These are phyloP conservation scores for Aristolochia fimbriata DNA, from an alignment of 164 flowering plant species.

Conservation along the genomic window DNA sequence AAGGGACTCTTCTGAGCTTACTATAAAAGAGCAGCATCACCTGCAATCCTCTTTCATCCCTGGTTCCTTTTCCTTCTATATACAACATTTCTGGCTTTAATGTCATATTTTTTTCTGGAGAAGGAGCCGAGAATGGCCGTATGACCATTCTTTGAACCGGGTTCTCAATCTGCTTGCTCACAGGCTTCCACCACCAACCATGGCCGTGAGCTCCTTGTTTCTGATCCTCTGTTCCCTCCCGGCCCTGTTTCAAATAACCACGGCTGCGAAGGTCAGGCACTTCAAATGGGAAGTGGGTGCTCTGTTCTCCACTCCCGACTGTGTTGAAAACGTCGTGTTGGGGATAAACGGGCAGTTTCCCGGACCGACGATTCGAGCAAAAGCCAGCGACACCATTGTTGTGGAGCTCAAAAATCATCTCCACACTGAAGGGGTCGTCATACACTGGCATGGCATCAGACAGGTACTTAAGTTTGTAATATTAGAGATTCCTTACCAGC, in stretches of 20 bases:
- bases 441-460: slow-evolving; percentile 95
- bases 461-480: too few relatives aligned
- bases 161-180: too few relatives aligned
- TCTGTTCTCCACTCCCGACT: slow-evolving; percentile 65
- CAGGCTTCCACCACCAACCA: background rate
- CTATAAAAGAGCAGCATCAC: too few relatives aligned
- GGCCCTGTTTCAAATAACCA: background rate
- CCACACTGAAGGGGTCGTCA: slow-evolving; percentile 72
- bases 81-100: too few relatives aligned
- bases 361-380: slow-evolving; percentile 75
- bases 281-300: slow-evolving; percentile 70
- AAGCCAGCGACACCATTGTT: slow-evolving; percentile 60
- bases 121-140: background rate
- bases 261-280: slow-evolving; percentile 29
- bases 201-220: slow-evolving; percentile 1
- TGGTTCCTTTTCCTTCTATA: background rate
- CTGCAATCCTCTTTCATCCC: too few relatives aligned
- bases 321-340: slow-evolving; percentile 49
- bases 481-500: background rate
- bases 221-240: slow-evolving; percentile 2
- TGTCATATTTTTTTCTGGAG: too few relatives aligned
- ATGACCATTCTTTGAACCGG: too few relatives aligned
- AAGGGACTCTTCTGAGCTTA: too few relatives aligned
- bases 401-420: slow-evolving; percentile 70
- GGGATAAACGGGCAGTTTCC: slow-evolving; percentile 87